Base-by-base conservation (phyloP, 805 yeast species). In the Cyberlindnera americana region DNA sequence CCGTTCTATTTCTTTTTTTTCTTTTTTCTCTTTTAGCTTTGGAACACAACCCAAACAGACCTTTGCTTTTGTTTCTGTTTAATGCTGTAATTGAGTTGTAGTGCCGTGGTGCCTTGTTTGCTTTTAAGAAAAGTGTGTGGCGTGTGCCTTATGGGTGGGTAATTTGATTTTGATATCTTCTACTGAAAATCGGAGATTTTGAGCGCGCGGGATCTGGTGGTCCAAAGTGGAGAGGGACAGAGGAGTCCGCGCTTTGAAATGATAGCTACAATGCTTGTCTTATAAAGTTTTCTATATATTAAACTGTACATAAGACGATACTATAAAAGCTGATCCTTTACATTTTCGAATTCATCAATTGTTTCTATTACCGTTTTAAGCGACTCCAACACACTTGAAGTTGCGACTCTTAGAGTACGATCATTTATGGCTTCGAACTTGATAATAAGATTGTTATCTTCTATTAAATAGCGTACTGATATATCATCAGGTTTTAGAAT, bases 401-500 rank as follows among this genome's bases (percentile, higher is more conserved):
- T 86, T 8, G 95, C 95, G 6, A 88, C 95, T 46, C 97, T 67
- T 37, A 89, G 72, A 6, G 80, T 80, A 31, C 96, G 66, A 48
- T 84, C 95, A 36, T 85, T 79, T 0, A 69, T 67, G 2, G 88
- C 87, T 7, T 65, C 58, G 49, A 86, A 84, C 1, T 52, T 46
- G 21, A 80, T 73, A 2, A 57, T 43, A 29, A 87, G 64, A 0
- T 44, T 46, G 15, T 28, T 29, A 12, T 48, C 53, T 2, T 58
- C 72, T 3, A 64, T 55, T 0, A 63, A 55, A 6, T 78, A 78
- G 1, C 48, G 49, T 5, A 79, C 80, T 14, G 61, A 57, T 34
- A 88, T 67, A 57, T 86, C 93, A 37, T 73, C 68, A 2, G 81
- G 81, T 54, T 77, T 81, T 46, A 89, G 66, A n/a, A 83, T 79